Evolutionary conservation across 2,329 filamentous ascomycete species (phyloP), one percentile per base, ranked within the genome.

Genomic region (Talaromyces amestolkiae): DNA sequence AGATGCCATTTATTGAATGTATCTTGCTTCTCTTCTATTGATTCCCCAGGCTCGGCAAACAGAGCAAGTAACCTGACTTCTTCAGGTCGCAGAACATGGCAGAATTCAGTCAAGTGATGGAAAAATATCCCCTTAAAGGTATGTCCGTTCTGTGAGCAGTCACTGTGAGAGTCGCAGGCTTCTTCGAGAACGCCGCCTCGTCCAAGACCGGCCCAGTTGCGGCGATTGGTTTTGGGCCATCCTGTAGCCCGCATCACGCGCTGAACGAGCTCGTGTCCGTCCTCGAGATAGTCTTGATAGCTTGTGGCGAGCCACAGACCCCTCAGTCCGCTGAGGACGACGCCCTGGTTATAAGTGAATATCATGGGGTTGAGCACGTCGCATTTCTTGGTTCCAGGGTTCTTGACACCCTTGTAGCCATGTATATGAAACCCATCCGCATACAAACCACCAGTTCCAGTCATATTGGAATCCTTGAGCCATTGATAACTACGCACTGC

Each of bases 101-200:
- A 97, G 75, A 97, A 97, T 0, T 87, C 80, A 0, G 88, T 85
- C 2, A 97, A 81, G 74, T 97, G 94, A 73, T 96, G 91, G 79
- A 97, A 96, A 82, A 93, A 97, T 65, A 97, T 94, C 33, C 92
- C 91, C 76, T 97, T 98, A 85, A 97, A 97, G 0, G 91, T 93
- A 72, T 97, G 93, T 0, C 85, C 85, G 71, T 98, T 86, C 75
- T 97, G 93, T 19, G 87, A 92, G 76, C 93, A 97, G 49, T 80
- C 84, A 3, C 87, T 91, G 19, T 79, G 80, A 2, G 88, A 86
- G 75, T 98, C 94, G 74, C 94, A 97, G 41, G 84, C 79, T 58
- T 98, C 94, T 75, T 97, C 92, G 49, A 98, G 78, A 33, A 97
- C 85, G 1, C 94, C 94, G 19, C 85, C 85, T 4, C 90, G 86